Percentiles rank a stretch among this genome's conserved stretches.
phyloP scores from a whole-genome alignment of 768 basidiomycete genomes.

The Collybia nuda region DNA sequence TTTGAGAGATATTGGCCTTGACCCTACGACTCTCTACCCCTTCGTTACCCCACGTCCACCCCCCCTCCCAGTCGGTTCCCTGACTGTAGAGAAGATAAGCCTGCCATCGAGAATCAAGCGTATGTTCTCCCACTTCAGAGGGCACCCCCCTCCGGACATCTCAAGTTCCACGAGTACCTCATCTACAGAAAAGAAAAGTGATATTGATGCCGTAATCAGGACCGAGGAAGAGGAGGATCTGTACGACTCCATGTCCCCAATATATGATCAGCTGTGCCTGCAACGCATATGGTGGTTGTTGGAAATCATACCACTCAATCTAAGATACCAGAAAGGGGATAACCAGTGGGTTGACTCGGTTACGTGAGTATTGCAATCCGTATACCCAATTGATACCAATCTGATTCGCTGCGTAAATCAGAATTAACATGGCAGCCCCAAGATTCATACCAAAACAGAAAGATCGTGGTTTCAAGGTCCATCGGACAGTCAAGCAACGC shows the following conservation, averaged over 20 bases:
- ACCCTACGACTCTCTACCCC: constrained; percentile 37
- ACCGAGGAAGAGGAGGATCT: constrained; percentile 54
- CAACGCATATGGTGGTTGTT: constrained; percentile 56
- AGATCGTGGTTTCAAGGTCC: constrained; percentile 38
- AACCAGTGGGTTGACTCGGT: constrained; percentile 20
- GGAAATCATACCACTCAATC: constrained; percentile 40
- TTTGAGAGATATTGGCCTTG: constrained; percentile 43
- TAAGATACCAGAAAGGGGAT: constrained; percentile 31
- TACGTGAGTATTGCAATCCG: background rate
- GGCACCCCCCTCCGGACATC: constrained; percentile 9
- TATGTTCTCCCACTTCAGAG: background rate
- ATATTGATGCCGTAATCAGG: background rate
- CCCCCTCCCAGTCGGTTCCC: constrained; percentile 17
- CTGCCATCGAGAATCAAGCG: background rate
- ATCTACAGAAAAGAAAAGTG: background rate
- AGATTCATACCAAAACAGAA: constrained; percentile 38
- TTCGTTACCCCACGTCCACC: constrained; percentile 31
- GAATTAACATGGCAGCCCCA: constrained; percentile 32
- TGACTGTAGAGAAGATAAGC: background rate
- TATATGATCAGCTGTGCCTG: constrained; percentile 51
- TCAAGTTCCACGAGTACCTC: background rate
- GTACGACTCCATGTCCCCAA: constrained; percentile 42
- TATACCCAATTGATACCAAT: constrained; percentile 2
- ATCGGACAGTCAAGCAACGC: constrained; percentile 50
- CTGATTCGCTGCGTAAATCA: constrained; percentile 3